Base-by-base conservation (phyloP, 73 alveolate species). In the Durusdinium trenchii region DNA sequence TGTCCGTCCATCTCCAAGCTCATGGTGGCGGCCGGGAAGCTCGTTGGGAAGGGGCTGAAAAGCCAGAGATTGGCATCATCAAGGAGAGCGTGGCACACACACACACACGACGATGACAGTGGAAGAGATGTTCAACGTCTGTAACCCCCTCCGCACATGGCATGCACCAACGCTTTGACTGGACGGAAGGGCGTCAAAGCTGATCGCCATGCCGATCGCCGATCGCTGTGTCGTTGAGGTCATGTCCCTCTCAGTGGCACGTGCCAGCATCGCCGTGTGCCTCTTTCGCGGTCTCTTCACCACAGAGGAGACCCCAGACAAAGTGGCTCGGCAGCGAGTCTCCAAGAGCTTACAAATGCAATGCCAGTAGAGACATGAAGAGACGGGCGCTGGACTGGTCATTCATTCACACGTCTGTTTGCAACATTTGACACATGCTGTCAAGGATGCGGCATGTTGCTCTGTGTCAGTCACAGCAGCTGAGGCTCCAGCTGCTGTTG, bases 1-100 rank as follows among this genome's bases (percentile, higher is more conserved):
- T 91, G 98, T 78, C 98, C 98, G 3, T 51, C 98, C 26, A 52
- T 45, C 60, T 91, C 98, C 67, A 91, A n/a, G 62, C 78, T 91
- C 61, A 91, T 71, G 89, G 98, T 78, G 47, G 98, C 98, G 16
- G 98, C n/a, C 40, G 35, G 43, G 61, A 20, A n/a, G 78, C 82
- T 38, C 57, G n/a, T 42, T 32, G 54, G 28, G 62, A 46, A 20
- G 51, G 36, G 20, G 61, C 6, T 47, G 94, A 42, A 75, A 75
- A n/a, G 54, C 79, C 35, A 9, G 23, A 30, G 79, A 5, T 64
- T 75, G 36, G 54, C 50, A 69, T n/a, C n/a, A n/a, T n/a, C n/a
- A n/a, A n/a, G n/a, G n/a, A n/a, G n/a, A n/a, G n/a, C n/a, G n/a
- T n/a, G n/a, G n/a, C n/a, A n/a, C n/a, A n/a, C n/a, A n/a, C n/a